A percentile compares a stretch with the other conserved stretches of the same genome.
Evolutionary conservation across 2,329 filamentous ascomycete species (phyloP).

Genomic region (Teratosphaeria viscida): DNA sequence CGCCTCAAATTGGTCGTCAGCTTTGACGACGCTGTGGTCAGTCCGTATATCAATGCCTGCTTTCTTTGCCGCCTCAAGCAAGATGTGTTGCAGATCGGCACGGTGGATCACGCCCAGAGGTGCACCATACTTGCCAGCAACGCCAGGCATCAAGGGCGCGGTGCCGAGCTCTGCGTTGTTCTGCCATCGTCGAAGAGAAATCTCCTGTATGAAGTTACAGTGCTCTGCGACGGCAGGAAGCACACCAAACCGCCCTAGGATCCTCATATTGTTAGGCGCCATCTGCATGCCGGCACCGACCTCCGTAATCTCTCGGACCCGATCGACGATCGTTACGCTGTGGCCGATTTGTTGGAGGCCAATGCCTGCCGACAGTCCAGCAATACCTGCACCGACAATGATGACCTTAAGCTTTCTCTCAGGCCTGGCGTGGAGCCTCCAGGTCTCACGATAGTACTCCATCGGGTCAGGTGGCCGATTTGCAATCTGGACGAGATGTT

Average conservation of each 20-base stretch:
- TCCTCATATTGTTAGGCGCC: slow-evolving; percentile 35
- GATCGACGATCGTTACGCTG: slow-evolving; percentile 37
- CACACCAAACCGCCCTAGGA: slow-evolving; percentile 40
- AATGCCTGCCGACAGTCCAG: slow-evolving; percentile 41
- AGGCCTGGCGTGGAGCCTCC: slow-evolving; percentile 2
- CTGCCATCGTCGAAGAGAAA: slow-evolving; percentile 8
- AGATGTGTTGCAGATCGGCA: slow-evolving; percentile 38
- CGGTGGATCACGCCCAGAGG: slow-evolving; percentile 46
- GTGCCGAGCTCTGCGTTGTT: slow-evolving; percentile 6
- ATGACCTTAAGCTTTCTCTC: slow-evolving; percentile 28
- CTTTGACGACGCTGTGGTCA: slow-evolving; percentile 19
- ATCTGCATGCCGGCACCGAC: slow-evolving; percentile 42
- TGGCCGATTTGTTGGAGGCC: slow-evolving; percentile 35
- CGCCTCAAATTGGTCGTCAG: slow-evolving; percentile 9
- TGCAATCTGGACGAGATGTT: no score
- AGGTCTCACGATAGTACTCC: slow-evolving; percentile 5
- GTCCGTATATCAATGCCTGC: slow-evolving; percentile 30
- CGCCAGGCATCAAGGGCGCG: slow-evolving; percentile 6
- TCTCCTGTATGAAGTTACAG: slow-evolving; percentile 28
- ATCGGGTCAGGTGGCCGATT: neutral
- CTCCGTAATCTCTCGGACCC: slow-evolving; percentile 36
- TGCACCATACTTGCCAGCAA: slow-evolving; percentile 19
- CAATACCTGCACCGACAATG: slow-evolving; percentile 46
- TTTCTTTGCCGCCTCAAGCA: slow-evolving; percentile 36
- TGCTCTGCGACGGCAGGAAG: slow-evolving; percentile 28